These are phyloP conservation scores for Annona cherimola DNA, from an alignment of 164 flowering plant genomes.

Conservation along the genomic window DNA sequence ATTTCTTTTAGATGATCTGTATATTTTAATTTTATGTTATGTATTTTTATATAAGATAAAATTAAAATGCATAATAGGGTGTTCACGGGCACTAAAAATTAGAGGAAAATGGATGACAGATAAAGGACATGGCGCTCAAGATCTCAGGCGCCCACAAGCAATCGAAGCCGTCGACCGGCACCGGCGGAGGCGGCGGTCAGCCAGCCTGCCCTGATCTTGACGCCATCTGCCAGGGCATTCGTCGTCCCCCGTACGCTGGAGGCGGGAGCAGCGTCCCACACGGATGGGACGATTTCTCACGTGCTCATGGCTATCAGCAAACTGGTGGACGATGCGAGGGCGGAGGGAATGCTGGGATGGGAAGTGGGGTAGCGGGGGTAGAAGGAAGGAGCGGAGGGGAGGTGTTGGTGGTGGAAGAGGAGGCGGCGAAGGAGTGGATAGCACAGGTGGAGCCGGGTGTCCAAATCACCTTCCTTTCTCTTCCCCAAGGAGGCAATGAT, in stretches of 20 bases:
- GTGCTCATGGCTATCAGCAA: slow-evolving; percentile 17
- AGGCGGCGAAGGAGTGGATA: slow-evolving; percentile 95
- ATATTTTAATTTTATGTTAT: too few species aligned
- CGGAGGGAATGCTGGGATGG: slow-evolving; percentile 38
- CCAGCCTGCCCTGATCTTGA: slow-evolving; percentile 67
- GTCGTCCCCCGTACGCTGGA: slow-evolving; percentile 43
- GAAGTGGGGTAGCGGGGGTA: slow-evolving; percentile 32
- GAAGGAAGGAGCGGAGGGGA: slow-evolving; percentile 29
- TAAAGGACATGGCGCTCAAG: slow-evolving; percentile 94
- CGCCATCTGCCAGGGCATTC: slow-evolving; percentile 70
- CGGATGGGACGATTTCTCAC: slow-evolving; percentile 72
- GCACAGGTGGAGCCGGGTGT: slow-evolving; percentile 99
- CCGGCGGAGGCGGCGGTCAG: slow-evolving; percentile 21
- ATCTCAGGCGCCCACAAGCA: slow-evolving; percentile 66
- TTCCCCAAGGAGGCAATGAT: slow-evolving; percentile 91
- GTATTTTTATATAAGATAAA: too few species aligned
- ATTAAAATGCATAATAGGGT: too few species aligned
- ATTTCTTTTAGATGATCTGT: too few species aligned
- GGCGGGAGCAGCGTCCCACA: slow-evolving; percentile 81
- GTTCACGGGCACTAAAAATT: too few species aligned
- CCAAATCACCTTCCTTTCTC: slow-evolving; percentile 90
- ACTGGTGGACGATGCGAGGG: slow-evolving; percentile 46
- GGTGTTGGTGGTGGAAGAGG: slow-evolving; percentile 63
- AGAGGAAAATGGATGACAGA: slow-evolving; percentile 36
- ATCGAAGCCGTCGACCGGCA: slow-evolving; percentile 63